These are phyloP conservation scores for Neolentinus lepideus DNA, from an alignment of 1,284 basidiomycete species.

Conservation along the genomic window DNA sequence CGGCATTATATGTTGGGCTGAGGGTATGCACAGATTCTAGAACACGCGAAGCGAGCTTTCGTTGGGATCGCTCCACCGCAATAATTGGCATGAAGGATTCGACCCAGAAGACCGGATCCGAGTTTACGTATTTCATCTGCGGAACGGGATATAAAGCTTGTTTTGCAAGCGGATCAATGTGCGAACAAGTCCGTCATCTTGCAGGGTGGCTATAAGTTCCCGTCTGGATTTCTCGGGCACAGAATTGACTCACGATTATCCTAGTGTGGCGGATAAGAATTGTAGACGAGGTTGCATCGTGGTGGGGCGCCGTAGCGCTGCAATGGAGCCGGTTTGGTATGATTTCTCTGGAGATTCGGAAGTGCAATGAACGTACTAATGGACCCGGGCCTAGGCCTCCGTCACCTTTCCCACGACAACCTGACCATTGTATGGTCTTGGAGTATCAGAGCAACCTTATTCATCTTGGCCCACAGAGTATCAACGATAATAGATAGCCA, in stretches of 20 bases:
- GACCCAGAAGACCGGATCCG: not conserved
- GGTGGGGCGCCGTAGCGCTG: not conserved
- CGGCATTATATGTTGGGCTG: not conserved
- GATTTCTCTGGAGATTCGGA: not conserved
- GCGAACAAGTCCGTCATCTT: not conserved
- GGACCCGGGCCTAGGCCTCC: not conserved
- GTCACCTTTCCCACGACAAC: not conserved
- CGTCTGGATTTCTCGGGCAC: too few relatives aligned
- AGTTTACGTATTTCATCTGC: not conserved
- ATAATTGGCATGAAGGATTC: not conserved
- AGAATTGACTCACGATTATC: too few relatives aligned
- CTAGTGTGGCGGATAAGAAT: too few relatives aligned
- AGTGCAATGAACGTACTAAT: not conserved
- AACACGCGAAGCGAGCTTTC: not conserved
- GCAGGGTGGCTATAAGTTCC: not conserved
- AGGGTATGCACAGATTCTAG: not conserved
- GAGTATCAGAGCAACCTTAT: not conserved
- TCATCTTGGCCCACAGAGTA: too few relatives aligned
- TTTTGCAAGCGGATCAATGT: not conserved
- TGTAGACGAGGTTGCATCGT: too few relatives aligned
- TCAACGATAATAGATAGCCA: too few relatives aligned
- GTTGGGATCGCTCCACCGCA: not conserved
- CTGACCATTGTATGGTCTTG: not conserved
- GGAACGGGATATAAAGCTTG: not conserved
- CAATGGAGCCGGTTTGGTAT: not conserved